Percentiles rank a stretch among this genome's conserved stretches.
phyloP scores from a whole-genome alignment of 192 early-diverging fungal species.

The Obelidium mucronatum region DNA sequence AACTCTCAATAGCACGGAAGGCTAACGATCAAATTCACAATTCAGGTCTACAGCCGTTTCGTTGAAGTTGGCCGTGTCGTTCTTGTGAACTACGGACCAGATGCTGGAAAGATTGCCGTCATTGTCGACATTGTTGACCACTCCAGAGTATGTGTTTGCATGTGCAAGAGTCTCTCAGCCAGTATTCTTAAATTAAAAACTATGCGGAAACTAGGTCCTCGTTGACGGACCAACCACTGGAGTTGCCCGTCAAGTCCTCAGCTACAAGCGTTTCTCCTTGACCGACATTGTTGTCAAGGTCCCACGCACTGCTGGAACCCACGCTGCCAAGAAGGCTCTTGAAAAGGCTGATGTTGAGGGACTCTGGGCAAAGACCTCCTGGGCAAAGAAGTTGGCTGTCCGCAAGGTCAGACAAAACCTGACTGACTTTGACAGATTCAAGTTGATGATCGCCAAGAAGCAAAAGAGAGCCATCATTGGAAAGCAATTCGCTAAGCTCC shows the following conservation, averaged over 20 bases:
- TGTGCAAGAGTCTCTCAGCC: too few species aligned
- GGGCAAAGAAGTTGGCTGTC: slow-evolving; percentile 95
- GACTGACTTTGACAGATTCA: slow-evolving; percentile 98
- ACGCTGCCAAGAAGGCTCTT: slow-evolving; percentile 78
- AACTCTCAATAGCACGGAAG: too few species aligned
- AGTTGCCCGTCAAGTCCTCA: slow-evolving; percentile 84
- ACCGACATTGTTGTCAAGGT: slow-evolving; percentile 88
- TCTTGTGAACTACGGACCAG: slow-evolving; percentile 90
- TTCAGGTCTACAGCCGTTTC: slow-evolving; percentile 61
- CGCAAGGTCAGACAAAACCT: slow-evolving; percentile 79
- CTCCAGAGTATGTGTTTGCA: slow-evolving; percentile 80
- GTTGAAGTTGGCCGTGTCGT: slow-evolving; percentile 99
- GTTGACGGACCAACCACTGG: slow-evolving; percentile 97
- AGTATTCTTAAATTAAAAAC: too few species aligned
- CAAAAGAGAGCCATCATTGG: slow-evolving; percentile 68
- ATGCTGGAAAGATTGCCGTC: slow-evolving; percentile 97
- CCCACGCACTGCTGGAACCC: slow-evolving; percentile 81
- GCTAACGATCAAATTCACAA: too few species aligned
- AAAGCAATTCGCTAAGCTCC: slow-evolving; percentile 53
- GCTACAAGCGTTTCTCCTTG: slow-evolving; percentile 91
- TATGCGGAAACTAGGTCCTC: slow-evolving; percentile 86
- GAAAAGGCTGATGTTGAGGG: slow-evolving; percentile 84
- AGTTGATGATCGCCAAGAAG: slow-evolving; percentile 93
- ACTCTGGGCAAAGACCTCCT: slow-evolving; percentile 87
- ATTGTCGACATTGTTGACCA: slow-evolving; percentile 99